A percentile compares a stretch with the other conserved stretches of the same genome.
phyloP scores from a whole-genome alignment of 2,329 filamentous ascomycete genomes.

The Escovopsis sp. region DNA sequence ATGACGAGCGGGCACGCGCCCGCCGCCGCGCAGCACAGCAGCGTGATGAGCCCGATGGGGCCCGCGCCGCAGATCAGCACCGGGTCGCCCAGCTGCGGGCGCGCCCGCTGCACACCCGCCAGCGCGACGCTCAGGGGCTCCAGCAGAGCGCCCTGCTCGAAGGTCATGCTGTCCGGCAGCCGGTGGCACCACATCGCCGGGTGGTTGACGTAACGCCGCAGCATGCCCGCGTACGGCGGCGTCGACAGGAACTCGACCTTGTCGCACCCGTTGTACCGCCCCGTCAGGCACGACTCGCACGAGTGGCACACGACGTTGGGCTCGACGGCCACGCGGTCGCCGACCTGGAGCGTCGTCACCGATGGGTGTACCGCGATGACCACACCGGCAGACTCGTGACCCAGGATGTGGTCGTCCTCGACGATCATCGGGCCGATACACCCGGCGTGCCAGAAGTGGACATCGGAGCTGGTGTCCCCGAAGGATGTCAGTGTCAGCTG shows the following conservation, averaged over 20 bases:
- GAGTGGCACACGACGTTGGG: slow-evolving; percentile 83
- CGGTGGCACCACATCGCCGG: slow-evolving; percentile 93
- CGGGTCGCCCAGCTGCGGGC: slow-evolving; percentile 68
- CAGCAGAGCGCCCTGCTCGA: slow-evolving; percentile 77
- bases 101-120: slow-evolving; percentile 72
- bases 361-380: slow-evolving; percentile 69
- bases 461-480: slow-evolving; percentile 86
- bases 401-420: slow-evolving; percentile 72
- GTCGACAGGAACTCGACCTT: slow-evolving; percentile 77
- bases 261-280: slow-evolving; percentile 90
- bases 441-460: slow-evolving; percentile 95
- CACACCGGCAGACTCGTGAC: slow-evolving; percentile 82
- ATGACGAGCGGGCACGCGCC: slow-evolving; percentile 85
- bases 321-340: slow-evolving; percentile 87
- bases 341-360: slow-evolving; percentile 61
- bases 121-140: slow-evolving; percentile 84
- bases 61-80: slow-evolving; percentile 85
- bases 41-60: slow-evolving; percentile 79
- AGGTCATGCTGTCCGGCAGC: slow-evolving; percentile 71
- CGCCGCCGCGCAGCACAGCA: slow-evolving; percentile 71
- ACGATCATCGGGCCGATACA: slow-evolving; percentile 96
- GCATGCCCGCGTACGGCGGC: slow-evolving; percentile 71
- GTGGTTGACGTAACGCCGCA: slow-evolving; percentile 89
- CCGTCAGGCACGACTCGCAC: slow-evolving; percentile 83
- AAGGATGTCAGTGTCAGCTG: slow-evolving; percentile 1